Conservation (phyloP, 495 filamentous ascomycete species). For the Clavariopsis aquatica region DNA sequence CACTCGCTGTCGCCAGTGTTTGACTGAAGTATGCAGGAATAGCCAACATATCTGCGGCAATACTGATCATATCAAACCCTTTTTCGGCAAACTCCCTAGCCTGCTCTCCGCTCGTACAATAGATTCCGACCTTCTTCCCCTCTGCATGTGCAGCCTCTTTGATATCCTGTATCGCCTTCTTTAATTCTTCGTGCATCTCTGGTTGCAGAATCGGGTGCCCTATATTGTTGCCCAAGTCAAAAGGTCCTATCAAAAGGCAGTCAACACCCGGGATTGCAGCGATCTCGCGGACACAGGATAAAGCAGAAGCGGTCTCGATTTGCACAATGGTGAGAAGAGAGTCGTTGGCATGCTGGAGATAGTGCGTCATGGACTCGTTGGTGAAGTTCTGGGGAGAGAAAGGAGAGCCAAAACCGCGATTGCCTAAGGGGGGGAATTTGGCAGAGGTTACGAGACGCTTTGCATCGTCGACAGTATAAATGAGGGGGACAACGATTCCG, state of each 20-base stretch:
- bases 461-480: conserved; percentile 45
- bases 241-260: conserved; percentile 77
- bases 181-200: conserved; percentile 63
- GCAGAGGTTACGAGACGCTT: conserved; percentile 41
- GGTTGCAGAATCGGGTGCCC: conserved; percentile 66
- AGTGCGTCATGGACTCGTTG: conserved; percentile 55
- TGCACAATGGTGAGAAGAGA: conserved; percentile 73
- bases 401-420: conserved; percentile 45
- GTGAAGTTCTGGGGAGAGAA: conserved; percentile 62
- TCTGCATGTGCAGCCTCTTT: conserved; percentile 61
- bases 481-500: conserved; percentile 48
- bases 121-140: conserved; percentile 78
- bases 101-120: conserved; percentile 67
- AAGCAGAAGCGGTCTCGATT: conserved; percentile 76
- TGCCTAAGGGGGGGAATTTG: conserved; percentile 47
- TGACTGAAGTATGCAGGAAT: conserved; percentile 24
- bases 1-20: conserved; percentile 32
- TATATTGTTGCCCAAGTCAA: conserved; percentile 75
- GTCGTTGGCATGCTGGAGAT: conserved; percentile 73
- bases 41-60: conserved; percentile 37
- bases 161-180: conserved; percentile 66
- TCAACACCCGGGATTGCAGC: conserved; percentile 70
- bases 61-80: conserved; percentile 76
- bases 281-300: conserved; percentile 68
- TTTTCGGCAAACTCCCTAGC: conserved; percentile 62